These are phyloP conservation scores for Agaricales sp. DNA, from an alignment of 1,284 basidiomycete species.

Conservation along the genomic window DNA sequence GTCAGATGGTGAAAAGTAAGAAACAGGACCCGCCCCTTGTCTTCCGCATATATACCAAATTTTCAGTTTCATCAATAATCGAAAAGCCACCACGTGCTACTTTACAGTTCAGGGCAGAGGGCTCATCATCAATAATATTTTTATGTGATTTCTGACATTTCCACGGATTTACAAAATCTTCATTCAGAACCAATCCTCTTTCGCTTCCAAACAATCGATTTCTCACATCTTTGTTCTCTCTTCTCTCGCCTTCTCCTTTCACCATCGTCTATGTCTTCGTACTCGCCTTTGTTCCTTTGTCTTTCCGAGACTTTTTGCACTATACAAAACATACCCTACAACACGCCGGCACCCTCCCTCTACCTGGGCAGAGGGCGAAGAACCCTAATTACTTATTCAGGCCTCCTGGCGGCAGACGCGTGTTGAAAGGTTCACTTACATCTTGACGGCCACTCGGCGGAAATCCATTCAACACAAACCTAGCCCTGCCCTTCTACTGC, in stretches of 20 bases:
- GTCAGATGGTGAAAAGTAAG: slow-evolving; percentile 3
- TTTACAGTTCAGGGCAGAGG: slow-evolving; percentile 1
- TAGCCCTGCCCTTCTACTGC: too few relatives aligned
- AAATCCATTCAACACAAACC: neutral
- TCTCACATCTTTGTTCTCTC: neutral
- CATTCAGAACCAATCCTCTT: neutral
- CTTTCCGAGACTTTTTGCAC: neutral
- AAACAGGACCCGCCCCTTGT: neutral
- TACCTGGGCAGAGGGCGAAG: neutral
- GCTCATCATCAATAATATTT: neutral
- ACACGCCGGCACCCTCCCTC: neutral
- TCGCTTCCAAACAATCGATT: neutral
- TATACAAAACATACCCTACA: neutral
- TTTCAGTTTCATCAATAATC: neutral
- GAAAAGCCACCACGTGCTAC: slow-evolving; percentile 1
- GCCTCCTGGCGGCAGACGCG: neutral
- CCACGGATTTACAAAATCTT: neutral
- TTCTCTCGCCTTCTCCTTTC: neutral
- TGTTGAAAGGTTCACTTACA: neutral
- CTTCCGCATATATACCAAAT: neutral
- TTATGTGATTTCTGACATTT: too few relatives aligned
- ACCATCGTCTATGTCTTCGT: neutral
- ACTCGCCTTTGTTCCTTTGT: neutral
- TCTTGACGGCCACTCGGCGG: neutral
- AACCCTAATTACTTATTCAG: neutral